These are phyloP conservation scores for Fusarium mexicanum DNA, from an alignment of 2,329 filamentous ascomycete species.

Conservation along the genomic window DNA sequence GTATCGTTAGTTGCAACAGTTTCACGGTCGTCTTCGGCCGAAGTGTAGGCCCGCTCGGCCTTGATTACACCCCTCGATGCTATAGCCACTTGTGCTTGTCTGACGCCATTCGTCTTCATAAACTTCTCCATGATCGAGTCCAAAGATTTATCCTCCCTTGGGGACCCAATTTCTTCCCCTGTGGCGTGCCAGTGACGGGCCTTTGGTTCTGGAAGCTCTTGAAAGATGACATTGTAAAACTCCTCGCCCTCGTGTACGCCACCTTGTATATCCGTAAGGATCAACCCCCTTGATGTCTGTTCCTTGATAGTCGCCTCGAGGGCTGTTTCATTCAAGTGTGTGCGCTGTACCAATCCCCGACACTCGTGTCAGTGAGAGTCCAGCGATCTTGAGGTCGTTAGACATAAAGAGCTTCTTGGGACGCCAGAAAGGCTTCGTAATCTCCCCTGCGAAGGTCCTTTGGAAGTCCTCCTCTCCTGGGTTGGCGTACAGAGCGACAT, in stretches of 20 bases:
- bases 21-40: constrained; percentile 25
- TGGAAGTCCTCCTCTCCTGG: not conserved
- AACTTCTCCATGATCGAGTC: constrained; percentile 14
- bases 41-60: constrained; percentile 28
- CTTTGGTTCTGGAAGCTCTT: not conserved
- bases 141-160: not conserved
- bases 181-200: constrained; percentile 7
- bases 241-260: not conserved
- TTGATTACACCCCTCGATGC: not conserved
- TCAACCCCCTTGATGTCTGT: not conserved
- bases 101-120: constrained; percentile 27
- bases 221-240: constrained; percentile 27
- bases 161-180: not conserved
- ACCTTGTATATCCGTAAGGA: constrained; percentile 27
- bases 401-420: constrained; percentile 22
- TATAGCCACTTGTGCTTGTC: constrained; percentile 29
- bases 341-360: constrained; percentile 17
- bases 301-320: not conserved
- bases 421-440: constrained; percentile 27
- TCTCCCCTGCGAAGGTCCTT: not conserved
- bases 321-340: not conserved
- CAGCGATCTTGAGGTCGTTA: constrained; percentile 26
- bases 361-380: constrained; percentile 20
- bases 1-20: constrained; percentile 16
- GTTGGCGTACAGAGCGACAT: not conserved